phyloP scores from a whole-genome alignment of 1,139 yeast species.

The Nematodospora anomalae region DNA sequence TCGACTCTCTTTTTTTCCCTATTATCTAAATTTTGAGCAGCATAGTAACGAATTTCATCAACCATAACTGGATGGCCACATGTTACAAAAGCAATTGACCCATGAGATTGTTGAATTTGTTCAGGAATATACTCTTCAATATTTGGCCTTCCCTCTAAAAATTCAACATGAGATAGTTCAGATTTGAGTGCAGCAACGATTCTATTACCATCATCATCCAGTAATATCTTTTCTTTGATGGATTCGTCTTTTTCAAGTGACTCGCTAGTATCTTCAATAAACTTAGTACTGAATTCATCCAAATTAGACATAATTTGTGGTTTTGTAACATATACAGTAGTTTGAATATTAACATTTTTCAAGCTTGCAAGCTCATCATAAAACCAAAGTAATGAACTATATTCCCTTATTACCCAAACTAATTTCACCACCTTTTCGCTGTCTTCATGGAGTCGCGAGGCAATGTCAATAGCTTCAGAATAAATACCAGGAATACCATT shows the following conservation, averaged over 20 bases:
- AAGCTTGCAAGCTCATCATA: slow-evolving; percentile 28
- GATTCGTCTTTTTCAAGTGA: slow-evolving; percentile 4
- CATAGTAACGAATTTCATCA: slow-evolving; percentile 44
- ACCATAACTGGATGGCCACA: slow-evolving; percentile 59
- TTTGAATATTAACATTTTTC: slow-evolving; percentile 22
- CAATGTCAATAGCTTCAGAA: slow-evolving; percentile 35
- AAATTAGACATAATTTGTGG: slow-evolving; percentile 20
- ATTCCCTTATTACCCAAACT: slow-evolving; percentile 37
- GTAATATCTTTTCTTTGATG: slow-evolving; percentile 2
- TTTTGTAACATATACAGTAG: slow-evolving; percentile 31
- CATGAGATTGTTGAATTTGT: slow-evolving; percentile 29
- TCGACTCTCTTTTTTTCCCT: slow-evolving; percentile 32
- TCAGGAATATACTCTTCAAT: slow-evolving; percentile 26
- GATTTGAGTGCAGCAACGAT: slow-evolving; percentile 15
- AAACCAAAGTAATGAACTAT: slow-evolving; percentile 32
- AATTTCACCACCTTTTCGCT: slow-evolving; percentile 26
- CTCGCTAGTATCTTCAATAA: background rate
- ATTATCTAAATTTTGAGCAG: slow-evolving; percentile 28
- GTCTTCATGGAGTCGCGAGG: slow-evolving; percentile 19
- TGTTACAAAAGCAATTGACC: slow-evolving; percentile 43
- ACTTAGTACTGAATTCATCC: slow-evolving; percentile 5
- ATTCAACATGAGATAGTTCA: slow-evolving; percentile 28
- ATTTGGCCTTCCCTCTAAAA: slow-evolving; percentile 36
- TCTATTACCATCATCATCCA: slow-evolving; percentile 2
- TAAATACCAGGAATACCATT: slow-evolving; percentile 46